Conservation (phyloP, 2,329 filamentous ascomycete genomes). For the Coniochaeta prunicola region DNA sequence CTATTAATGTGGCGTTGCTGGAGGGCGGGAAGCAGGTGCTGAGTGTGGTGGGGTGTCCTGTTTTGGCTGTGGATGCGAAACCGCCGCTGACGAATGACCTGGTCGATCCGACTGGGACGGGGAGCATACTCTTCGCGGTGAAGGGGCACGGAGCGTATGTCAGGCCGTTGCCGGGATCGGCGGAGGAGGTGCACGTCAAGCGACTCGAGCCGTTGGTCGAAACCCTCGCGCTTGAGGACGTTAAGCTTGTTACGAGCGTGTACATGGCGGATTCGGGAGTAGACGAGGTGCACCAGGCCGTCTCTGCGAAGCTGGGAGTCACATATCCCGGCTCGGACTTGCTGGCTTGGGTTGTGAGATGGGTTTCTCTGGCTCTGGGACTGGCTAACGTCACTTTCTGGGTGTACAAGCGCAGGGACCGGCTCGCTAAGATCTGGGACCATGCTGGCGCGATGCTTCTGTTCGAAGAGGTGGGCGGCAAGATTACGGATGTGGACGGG, state of each 20-base stretch:
- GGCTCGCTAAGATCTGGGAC: slow-evolving; percentile 51
- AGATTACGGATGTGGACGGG: slow-evolving; percentile 47
- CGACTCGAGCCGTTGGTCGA: slow-evolving; percentile 23
- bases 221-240: slow-evolving; percentile 11
- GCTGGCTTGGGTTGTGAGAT: slow-evolving; percentile 50
- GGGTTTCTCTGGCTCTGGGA: slow-evolving; percentile 44
- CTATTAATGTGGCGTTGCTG: slow-evolving; percentile 48
- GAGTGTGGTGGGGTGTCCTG: slow-evolving; percentile 39
- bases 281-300: slow-evolving; percentile 35
- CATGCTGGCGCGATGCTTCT: slow-evolving; percentile 53
- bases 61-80: slow-evolving; percentile 26
- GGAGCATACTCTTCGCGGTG: slow-evolving; percentile 44
- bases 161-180: slow-evolving; percentile 25
- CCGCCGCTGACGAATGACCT: slow-evolving; percentile 34
- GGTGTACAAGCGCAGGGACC: slow-evolving; percentile 42
- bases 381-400: slow-evolving; percentile 47
- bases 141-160: slow-evolving; percentile 40
- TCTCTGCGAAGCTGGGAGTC: slow-evolving; percentile 34
- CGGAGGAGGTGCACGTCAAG: slow-evolving; percentile 15
- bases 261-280: slow-evolving; percentile 39
- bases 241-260: slow-evolving; percentile 41
- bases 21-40: slow-evolving; percentile 41
- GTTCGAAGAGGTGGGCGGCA: slow-evolving; percentile 49
- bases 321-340: slow-evolving; percentile 42
- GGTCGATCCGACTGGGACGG: slow-evolving; percentile 33